These are phyloP conservation scores for Macrolepiota albuminosa DNA, from an alignment of 768 basidiomycete species.

Conservation along the genomic window DNA sequence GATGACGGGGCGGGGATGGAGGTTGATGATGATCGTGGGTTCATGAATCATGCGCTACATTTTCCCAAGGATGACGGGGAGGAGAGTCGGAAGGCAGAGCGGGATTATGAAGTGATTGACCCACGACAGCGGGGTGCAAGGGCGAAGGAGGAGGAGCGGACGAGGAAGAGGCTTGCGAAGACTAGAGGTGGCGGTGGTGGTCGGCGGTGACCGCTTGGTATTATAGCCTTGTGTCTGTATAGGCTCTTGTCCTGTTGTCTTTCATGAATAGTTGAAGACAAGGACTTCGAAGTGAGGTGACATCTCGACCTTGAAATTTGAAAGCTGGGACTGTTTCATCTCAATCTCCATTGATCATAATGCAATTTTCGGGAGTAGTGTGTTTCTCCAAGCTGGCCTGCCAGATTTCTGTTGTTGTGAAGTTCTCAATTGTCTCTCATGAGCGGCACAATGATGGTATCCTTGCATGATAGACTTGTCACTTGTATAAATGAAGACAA, in stretches of 20 bases:
- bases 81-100: slow-evolving; percentile 70
- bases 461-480: not conserved
- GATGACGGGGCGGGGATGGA: slow-evolving; percentile 53
- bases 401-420: not conserved
- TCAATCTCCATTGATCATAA: not conserved
- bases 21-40: slow-evolving; percentile 72
- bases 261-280: not conserved
- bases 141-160: slow-evolving; percentile 75
- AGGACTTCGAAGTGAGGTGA: not conserved
- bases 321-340: not conserved
- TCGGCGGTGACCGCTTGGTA: slow-evolving; percentile 14
- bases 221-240: not conserved
- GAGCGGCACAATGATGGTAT: not conserved
- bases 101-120: slow-evolving; percentile 89
- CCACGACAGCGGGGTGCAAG: slow-evolving; percentile 67
- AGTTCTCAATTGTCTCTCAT: not conserved
- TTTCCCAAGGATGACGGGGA: slow-evolving; percentile 80
- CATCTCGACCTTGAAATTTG: not conserved
- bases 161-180: slow-evolving; percentile 46
- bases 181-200: slow-evolving; percentile 27
- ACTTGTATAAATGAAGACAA: not conserved
- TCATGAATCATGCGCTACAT: slow-evolving; percentile 65
- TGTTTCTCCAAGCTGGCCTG: not conserved
- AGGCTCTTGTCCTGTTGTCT: not conserved
- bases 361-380: not conserved